Percentiles rank a stretch among this genome's conserved stretches.
These are phyloP conservation scores for Tolypocladium sp. DNA, from an alignment of 2,329 filamentous ascomycete species.

Conservation along the genomic window DNA sequence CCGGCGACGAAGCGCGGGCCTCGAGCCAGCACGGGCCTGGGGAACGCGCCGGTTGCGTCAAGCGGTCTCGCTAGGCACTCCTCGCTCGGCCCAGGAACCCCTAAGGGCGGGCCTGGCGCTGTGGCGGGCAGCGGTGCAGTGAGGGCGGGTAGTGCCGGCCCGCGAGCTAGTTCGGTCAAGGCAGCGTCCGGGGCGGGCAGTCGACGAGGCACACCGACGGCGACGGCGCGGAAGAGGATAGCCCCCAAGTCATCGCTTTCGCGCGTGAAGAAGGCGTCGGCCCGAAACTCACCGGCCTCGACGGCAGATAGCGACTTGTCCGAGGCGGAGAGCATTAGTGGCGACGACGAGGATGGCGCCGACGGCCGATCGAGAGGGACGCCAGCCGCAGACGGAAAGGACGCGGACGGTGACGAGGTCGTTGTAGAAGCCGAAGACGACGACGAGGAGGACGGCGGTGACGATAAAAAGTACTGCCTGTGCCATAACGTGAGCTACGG, in stretches of 20 bases:
- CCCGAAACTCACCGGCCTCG: slow-evolving; percentile 53
- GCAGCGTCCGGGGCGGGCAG: slow-evolving; percentile 24
- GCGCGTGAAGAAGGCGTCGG: slow-evolving; percentile 49
- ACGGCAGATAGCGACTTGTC: slow-evolving; percentile 57
- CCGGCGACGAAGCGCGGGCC: slow-evolving; percentile 47
- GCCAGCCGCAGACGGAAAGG: slow-evolving; percentile 23
- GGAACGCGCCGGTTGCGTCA: slow-evolving; percentile 39
- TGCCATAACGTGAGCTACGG: slow-evolving; percentile 79
- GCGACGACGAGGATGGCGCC: slow-evolving; percentile 38
- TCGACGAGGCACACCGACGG: slow-evolving; percentile 40
- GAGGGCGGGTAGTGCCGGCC: slow-evolving; percentile 51
- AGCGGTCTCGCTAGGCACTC: slow-evolving; percentile 53
- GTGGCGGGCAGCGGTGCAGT: slow-evolving; percentile 20
- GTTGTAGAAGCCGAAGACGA: slow-evolving; percentile 43
- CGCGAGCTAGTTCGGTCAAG: slow-evolving; percentile 41
- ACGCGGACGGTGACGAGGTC: slow-evolving; percentile 40
- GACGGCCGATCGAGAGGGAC: slow-evolving; percentile 22
- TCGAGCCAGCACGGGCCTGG: slow-evolving; percentile 36
- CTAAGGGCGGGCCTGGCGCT: slow-evolving; percentile 31
- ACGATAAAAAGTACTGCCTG: slow-evolving; percentile 74
- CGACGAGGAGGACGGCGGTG: slow-evolving; percentile 62
- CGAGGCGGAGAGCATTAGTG: slow-evolving; percentile 49
- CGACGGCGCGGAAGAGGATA: slow-evolving; percentile 37
- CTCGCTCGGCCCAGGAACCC: slow-evolving; percentile 53
- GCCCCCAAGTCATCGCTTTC: slow-evolving; percentile 52